A percentile compares a stretch with the other conserved stretches of the same genome.
Conservation (phyloP, 257 asterid genomes). For the Przewalskia tangutica region DNA sequence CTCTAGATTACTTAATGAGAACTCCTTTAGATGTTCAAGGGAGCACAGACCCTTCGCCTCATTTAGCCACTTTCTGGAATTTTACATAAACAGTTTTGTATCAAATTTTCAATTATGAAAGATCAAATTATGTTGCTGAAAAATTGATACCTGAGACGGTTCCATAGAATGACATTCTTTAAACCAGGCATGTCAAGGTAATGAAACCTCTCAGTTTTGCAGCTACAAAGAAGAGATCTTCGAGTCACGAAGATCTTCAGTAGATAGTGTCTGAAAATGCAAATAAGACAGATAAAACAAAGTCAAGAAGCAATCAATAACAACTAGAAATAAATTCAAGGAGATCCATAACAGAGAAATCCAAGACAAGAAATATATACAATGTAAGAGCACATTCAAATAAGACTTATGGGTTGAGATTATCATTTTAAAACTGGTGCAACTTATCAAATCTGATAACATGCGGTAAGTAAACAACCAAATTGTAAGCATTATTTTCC, state of each 20-base stretch:
- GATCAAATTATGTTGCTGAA: background rate
- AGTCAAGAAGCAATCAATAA: background rate
- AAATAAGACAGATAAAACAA: background rate
- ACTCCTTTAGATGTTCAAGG: constrained; percentile 37
- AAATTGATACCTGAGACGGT: constrained; percentile 59
- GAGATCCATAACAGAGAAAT: too few species aligned
- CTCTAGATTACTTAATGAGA: constrained; percentile 36
- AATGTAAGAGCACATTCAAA: too few species aligned
- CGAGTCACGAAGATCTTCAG: constrained; percentile 63
- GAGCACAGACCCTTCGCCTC: constrained; percentile 58
- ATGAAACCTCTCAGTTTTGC: constrained; percentile 66
- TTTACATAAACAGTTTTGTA: background rate
- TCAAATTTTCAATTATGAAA: background rate
- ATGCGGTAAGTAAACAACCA: too few species aligned
- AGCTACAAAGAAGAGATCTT: constrained; percentile 53
- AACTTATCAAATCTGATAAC: too few species aligned
- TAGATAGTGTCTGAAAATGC: constrained; percentile 63
- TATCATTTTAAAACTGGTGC: too few species aligned
- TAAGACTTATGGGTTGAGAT: too few species aligned
- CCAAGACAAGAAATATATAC: too few species aligned
- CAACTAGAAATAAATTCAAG: too few species aligned
- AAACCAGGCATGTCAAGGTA: constrained; percentile 60
- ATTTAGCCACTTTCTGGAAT: constrained; percentile 62
- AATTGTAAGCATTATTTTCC: too few species aligned
- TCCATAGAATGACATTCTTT: constrained; percentile 52